A percentile compares a stretch with the other conserved stretches of the same genome.
Evolutionary conservation across 192 early-diverging fungal species (phyloP).

Genomic region (Coemansia aciculifera): DNA sequence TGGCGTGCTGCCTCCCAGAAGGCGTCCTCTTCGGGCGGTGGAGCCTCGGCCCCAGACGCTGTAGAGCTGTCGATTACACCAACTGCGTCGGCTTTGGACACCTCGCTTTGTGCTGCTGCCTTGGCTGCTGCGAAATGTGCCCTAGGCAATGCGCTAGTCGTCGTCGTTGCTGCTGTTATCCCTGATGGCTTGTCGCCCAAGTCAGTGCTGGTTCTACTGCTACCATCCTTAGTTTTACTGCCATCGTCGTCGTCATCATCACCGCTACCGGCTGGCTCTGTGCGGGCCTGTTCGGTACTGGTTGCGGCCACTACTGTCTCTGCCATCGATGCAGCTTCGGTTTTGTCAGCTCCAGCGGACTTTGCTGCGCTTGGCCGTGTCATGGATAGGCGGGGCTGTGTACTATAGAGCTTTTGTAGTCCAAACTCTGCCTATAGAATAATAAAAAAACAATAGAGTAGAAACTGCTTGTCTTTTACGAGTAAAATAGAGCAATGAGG

Average conservation of each 20-base stretch:
- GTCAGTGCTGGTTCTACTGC: conserved; percentile 1
- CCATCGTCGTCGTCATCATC: not conserved
- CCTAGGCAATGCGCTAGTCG: not conserved
- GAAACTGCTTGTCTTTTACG: not conserved
- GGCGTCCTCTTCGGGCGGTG: conserved; percentile 1
- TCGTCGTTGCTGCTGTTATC: not conserved
- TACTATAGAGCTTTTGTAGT: not conserved
- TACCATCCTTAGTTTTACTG: not conserved
- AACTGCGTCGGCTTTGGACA: conserved; percentile 22
- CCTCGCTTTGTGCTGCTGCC: conserved; percentile 30
- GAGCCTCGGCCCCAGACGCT: not conserved
- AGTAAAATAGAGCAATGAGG: not conserved
- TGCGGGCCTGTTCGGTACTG: not conserved
- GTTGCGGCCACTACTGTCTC: not conserved
- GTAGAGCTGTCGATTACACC: conserved; percentile 17
- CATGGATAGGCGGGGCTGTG: not conserved
- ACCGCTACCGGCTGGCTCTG: not conserved
- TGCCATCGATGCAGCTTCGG: conserved; percentile 2
- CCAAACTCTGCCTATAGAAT: not conserved
- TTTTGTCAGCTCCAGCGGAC: not conserved
- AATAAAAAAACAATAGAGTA: not conserved
- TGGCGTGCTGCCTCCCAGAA: conserved; percentile 64
- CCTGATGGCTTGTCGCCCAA: not conserved
- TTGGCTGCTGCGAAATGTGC: conserved; percentile 8
- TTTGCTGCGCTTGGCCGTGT: conserved; percentile 1